phyloP scores from a whole-genome alignment of 495 filamentous ascomycete species.

The Daldinia childiae region DNA sequence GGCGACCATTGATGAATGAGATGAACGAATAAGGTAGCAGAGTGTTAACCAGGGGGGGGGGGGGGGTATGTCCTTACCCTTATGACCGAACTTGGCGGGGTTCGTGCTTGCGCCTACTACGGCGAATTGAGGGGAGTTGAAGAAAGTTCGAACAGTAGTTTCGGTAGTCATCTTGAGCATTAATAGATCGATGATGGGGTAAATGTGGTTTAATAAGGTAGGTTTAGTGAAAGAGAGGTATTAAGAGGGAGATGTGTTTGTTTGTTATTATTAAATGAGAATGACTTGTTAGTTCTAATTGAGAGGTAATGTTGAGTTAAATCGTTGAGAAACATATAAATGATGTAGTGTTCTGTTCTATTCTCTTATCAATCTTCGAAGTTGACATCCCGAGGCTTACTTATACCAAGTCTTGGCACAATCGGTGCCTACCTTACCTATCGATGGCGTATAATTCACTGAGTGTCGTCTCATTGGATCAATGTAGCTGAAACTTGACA shows the following conservation, averaged over 20 bases:
- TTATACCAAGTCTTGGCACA: conserved; percentile 20
- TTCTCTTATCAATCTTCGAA: conserved; percentile 4
- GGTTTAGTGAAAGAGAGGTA: conserved; percentile 6
- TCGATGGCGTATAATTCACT: conserved; percentile 22
- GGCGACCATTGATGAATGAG: background rate
- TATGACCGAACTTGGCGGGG: conserved; percentile 88
- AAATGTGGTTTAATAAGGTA: background rate
- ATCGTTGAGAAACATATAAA: conserved; percentile 25
- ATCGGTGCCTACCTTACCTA: conserved; percentile 23
- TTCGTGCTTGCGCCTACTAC: conserved; percentile 92
- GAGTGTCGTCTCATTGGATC: background rate
- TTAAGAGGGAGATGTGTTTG: conserved; percentile 12
- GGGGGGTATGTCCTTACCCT: conserved; percentile 61
- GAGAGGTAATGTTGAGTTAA: conserved; percentile 34
- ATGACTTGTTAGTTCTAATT: conserved; percentile 6
- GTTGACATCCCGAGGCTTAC: conserved; percentile 22
- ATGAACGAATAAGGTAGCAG: background rate
- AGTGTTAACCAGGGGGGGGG: background rate
- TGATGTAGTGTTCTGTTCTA: background rate
- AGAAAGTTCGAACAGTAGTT: conserved; percentile 77
- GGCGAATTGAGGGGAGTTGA: conserved; percentile 82
- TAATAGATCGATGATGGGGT: background rate
- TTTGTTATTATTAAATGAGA: conserved; percentile 28
- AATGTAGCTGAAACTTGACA: background rate
- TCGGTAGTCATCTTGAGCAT: conserved; percentile 59